Evolutionary conservation across 768 basidiomycete genomes (phyloP), one percentile per base, ranked within the genome.

Genomic region (Mycena crocata): DNA sequence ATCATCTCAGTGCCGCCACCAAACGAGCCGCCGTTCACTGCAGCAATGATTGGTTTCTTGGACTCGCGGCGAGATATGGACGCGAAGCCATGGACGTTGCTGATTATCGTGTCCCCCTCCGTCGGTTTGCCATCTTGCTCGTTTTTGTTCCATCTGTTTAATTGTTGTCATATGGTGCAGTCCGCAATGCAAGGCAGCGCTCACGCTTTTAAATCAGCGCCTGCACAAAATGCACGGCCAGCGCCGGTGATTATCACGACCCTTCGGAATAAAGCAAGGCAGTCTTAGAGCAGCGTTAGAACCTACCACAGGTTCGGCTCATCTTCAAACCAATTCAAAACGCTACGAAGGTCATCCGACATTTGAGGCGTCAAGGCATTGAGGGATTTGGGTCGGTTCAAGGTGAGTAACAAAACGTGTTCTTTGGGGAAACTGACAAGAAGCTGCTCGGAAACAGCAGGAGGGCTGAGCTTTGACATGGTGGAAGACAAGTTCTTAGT

Each of bases 41-140:
- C 93, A 15, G 93, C 93, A 50, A 94, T 90, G 56, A 93, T 86
- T 8, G 92, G 92, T 73, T 94, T 94, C 66, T 77, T 81, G 0
- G 87, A 86, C 37, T 82, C 84, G 5, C 93, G 85, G 28, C 91
- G 86, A 2, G 93, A 94, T 40, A 95, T 79, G 37, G 90, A 86
- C 1, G 86, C 93, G 75, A 94, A 94, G 7, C 93, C 92, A 66
- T 90, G 78, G 1, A 79, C 61, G 28, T 84, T 81, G 2, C 76
- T 64, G 0, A 79, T 76, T 14, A 84, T 57, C 26, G 69, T 57
- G 68, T 85, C 81, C 67, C 84, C 84, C 69, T 90, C 85, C 59
- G 80, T 80, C 1, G 73, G 71, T 12, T 72, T 70, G 2, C 85
- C 85, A n/a, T 71, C 70, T 60, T 83, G 81, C 66, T 90, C 86